Evolutionary conservation across 768 basidiomycete genomes (phyloP), one percentile per base, ranked within the genome.

Genomic region (Leccinum barrowsii): DNA sequence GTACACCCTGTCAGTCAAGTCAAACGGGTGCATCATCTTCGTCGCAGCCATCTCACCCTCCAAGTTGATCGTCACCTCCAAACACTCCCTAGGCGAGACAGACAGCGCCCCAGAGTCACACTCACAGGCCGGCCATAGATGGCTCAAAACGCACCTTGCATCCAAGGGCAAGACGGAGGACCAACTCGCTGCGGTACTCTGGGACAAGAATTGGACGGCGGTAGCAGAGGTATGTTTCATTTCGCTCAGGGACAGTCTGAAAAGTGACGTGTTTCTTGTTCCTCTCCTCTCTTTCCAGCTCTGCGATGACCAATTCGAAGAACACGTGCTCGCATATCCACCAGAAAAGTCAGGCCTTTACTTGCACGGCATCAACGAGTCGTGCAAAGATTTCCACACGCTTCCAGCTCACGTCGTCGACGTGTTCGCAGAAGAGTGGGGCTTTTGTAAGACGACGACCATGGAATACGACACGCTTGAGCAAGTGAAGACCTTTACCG

Each of bases 11-110:
- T 92, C 95, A 0, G 79, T 94, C 52, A 99, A 98, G 70, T 93
- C 92, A 0, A 98, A 98, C 61, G 96, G 95, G 7, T 98, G 96
- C 73, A 92, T 98, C 73, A 95, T 99, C 66, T 93, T 98, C 74
- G 86, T 98, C 65, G 89, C 87, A 0, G 89, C 95, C 0, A 80
- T 98, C 13, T 87, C 89, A 0, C 81, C 86, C 0, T 75, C 77
- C 7, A 84, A 90, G 63, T 76, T 98, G 12, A 67, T 98, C 13
- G 80, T 98, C 55, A 92, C 94, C 0, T 97, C 94, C 1, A 98
- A 99, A 70, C 97, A 98, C 65, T 87, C 92, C 0, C 68, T 98
- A 2, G 96, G 96, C 0, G 75, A 80, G 12, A 68, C 81, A 44
- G 61, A 69, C 11, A 78, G 75, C 2, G 65, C 68, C 2, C 50